Conservation (phyloP, 495 filamentous ascomycete genomes). For the Aspergillus nanangensis region DNA sequence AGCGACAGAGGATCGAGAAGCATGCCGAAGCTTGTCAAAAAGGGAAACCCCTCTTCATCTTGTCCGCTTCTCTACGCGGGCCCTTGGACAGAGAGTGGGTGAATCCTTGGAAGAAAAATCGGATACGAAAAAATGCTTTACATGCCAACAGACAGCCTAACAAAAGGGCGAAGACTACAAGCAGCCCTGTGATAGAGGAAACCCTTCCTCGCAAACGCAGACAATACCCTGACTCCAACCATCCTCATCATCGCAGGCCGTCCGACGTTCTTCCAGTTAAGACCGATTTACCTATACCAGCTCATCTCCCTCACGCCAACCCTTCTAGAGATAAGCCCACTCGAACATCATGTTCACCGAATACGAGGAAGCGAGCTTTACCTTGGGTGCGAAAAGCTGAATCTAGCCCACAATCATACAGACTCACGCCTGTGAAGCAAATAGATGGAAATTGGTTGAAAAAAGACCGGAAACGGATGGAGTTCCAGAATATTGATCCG, state of each 20-base stretch:
- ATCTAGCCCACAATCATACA: conserved; percentile 1
- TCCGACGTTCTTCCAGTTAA: not conserved
- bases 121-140: conserved; percentile 8
- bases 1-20: conserved; percentile 52
- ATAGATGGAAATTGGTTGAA: conserved; percentile 31
- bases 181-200: conserved; percentile 18
- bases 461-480: conserved; percentile 29
- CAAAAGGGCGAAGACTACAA: not conserved
- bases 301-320: not conserved
- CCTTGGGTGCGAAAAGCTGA: not conserved
- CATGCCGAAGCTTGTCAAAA: conserved; percentile 55
- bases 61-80: conserved; percentile 58
- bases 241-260: not conserved
- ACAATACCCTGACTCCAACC: conserved; percentile 7
- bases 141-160: not conserved
- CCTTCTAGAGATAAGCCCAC: not conserved
- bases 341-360: not conserved
- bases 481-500: conserved; percentile 32
- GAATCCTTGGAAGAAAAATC: conserved; percentile 57
- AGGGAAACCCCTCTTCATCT: conserved; percentile 53
- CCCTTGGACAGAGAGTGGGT: conserved; percentile 60
- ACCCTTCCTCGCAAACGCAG: conserved; percentile 16
- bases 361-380: conserved; percentile 1
- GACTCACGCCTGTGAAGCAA: conserved; percentile 2
- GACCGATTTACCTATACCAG: not conserved